These are phyloP conservation scores for Simmondsia chinensis DNA, from an alignment of 148 eudicot genomes.

Conservation along the genomic window DNA sequence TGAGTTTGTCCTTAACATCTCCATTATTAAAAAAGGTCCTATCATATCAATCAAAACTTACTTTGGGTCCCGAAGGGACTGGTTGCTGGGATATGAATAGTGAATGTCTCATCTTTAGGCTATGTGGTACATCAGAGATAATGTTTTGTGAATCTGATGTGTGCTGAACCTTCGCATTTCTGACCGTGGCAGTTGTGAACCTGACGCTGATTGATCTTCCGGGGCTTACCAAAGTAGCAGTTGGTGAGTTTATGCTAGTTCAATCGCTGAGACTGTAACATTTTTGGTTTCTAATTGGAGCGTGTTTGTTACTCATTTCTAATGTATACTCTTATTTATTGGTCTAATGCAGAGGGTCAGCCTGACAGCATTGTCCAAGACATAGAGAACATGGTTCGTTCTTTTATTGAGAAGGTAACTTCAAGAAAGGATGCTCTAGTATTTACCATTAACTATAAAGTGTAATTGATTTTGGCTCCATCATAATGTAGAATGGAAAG, in stretches of 20 bases:
- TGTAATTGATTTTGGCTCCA: no score
- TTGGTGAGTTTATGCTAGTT: constrained; percentile 49
- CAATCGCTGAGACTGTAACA: background rate
- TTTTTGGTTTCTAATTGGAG: background rate
- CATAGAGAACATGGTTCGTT: constrained; percentile 45
- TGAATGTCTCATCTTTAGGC: no score
- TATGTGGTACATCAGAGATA: no score
- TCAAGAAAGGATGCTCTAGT: no score
- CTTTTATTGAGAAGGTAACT: constrained; percentile 44
- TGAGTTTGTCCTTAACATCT: no score
- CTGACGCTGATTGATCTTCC: constrained; percentile 97
- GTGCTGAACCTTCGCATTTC: no score
- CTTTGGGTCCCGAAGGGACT: no score
- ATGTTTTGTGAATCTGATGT: no score
- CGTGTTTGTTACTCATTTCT: background rate
- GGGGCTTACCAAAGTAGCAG: constrained; percentile 96
- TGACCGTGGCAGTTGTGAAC: constrained; percentile 97
- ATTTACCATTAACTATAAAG: background rate
- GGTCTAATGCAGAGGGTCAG: constrained; percentile 58
- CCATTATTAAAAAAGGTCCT: no score
- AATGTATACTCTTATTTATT: background rate
- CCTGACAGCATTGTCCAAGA: constrained; percentile 34
- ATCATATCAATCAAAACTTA: no score
- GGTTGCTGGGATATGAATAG: no score
- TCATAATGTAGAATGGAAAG: no score